phyloP scores from a whole-genome alignment of 2,329 filamentous ascomycete species.

The Cordyceps pruinosa region DNA sequence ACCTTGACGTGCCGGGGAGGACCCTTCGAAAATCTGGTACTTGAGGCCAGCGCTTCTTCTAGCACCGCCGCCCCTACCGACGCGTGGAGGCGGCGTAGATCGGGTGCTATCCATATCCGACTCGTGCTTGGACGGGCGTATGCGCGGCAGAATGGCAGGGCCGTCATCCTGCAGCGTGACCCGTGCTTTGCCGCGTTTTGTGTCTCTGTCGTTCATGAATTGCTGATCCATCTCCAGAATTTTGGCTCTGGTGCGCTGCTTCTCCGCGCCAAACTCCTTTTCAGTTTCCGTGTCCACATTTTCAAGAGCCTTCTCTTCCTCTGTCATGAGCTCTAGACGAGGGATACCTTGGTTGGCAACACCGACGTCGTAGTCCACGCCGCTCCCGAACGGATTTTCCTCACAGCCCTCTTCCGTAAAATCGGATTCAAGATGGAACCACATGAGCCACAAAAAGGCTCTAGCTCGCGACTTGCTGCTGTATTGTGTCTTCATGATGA shows the following conservation, averaged over 20 bases:
- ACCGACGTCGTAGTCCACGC: slow-evolving; percentile 57
- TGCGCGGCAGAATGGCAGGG: slow-evolving; percentile 54
- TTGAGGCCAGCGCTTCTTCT: slow-evolving; percentile 45
- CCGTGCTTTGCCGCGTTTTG: slow-evolving; percentile 44
- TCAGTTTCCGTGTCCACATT: slow-evolving; percentile 70
- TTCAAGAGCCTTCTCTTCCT: slow-evolving; percentile 59
- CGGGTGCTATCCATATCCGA: slow-evolving; percentile 39
- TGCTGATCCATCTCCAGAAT: slow-evolving; percentile 72
- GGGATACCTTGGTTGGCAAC: slow-evolving; percentile 66
- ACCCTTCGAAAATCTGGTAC: slow-evolving; percentile 54
- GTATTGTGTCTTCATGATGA: slow-evolving; percentile 84
- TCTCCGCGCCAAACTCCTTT: slow-evolving; percentile 61
- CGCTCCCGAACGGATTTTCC: slow-evolving; percentile 81
- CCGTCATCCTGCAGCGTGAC: slow-evolving; percentile 42
- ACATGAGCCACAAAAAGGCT: slow-evolving; percentile 96
- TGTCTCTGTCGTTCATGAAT: slow-evolving; percentile 55
- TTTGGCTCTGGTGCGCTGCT: slow-evolving; percentile 65
- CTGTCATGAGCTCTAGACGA: slow-evolving; percentile 54
- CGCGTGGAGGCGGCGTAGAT: slow-evolving; percentile 36
- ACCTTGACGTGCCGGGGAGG: slow-evolving; percentile 49
- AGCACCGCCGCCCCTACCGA: slow-evolving; percentile 19
- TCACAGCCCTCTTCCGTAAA: slow-evolving; percentile 82
- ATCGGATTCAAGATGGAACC: slow-evolving; percentile 97
- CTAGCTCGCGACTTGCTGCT: slow-evolving; percentile 76
- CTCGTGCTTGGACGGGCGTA: slow-evolving; percentile 55